Conservation (phyloP, 1,139 yeast genomes). For the Blastobotrys proliferans region DNA sequence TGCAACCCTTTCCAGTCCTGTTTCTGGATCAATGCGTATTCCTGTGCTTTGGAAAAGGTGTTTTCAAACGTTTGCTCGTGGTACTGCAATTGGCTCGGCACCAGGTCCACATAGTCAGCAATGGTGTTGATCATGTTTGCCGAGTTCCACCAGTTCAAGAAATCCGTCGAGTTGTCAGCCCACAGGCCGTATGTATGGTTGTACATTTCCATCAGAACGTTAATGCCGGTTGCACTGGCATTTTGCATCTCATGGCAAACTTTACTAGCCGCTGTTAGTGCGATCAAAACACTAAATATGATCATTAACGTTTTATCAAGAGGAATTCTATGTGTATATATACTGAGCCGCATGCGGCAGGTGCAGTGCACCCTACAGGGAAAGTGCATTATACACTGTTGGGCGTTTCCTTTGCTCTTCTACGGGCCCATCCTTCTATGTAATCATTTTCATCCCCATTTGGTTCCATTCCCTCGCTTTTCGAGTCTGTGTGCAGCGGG, state of each 20-base stretch:
- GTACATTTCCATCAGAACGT: conserved; percentile 8
- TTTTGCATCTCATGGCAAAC: background rate
- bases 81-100: background rate
- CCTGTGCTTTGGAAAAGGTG: conserved; percentile 10
- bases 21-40: conserved; percentile 7
- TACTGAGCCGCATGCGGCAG: background rate
- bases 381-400: too few relatives aligned
- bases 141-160: conserved; percentile 16
- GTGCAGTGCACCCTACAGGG: too few relatives aligned
- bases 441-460: background rate
- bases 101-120: conserved; percentile 13
- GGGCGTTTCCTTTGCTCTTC: too few relatives aligned
- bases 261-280: too few relatives aligned
- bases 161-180: conserved; percentile 4
- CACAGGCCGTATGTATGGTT: conserved; percentile 7
- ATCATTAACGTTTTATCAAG: too few relatives aligned
- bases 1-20: conserved; percentile 3
- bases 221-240: background rate
- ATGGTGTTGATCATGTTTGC: conserved; percentile 17
- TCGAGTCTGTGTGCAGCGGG: background rate
- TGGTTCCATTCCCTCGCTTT: too few relatives aligned
- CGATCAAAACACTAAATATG: too few relatives aligned
- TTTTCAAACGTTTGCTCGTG: conserved; percentile 8
- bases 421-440: background rate
- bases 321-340: background rate